Base-by-base conservation (phyloP, 169 alveolate genomes). In the Plasmodium inui region DNA sequence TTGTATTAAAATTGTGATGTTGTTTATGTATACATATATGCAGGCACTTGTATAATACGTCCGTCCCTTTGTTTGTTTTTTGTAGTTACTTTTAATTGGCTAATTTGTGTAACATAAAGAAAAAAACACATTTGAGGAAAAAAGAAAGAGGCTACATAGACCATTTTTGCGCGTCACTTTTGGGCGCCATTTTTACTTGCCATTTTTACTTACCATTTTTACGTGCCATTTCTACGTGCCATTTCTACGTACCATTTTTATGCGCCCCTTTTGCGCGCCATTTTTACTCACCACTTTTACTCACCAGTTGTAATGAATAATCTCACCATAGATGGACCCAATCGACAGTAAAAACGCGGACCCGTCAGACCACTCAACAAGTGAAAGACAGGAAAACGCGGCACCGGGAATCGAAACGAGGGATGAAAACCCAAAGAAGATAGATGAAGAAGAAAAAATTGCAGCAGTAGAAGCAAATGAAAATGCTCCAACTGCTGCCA, bases 291-390 rank as follows among this genome's bases (percentile, higher is more conserved):
- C 57, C 57, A 46, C 2, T 46, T 46, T 46, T 46, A 46, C 57
- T 46, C 57, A 72, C 34, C 30, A 78, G 82, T 57, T 84, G 92
- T 78, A 76, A 79, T 57, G 88, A 88, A 88, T 53, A 88, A 88
- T 78, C 71, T 26, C 53, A 39, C 12, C 44, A 55, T 82, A 37
- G 46, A 88, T 88, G 94, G 94, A 79, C 81, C 34, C 81, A 30
- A 88, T 55, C 61, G 88, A 88, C 71, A 88, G 41, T 57, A 57
- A 76, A 10, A 78, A 76, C 81, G 46, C 55, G 73, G 94, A 79
- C 44, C 67, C 19, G 41, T 57, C 55, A 39, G 94, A 5, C 50
- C 73, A 88, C 81, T 39, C 86, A 32, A 71, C n/a, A 78, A 61
- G 34, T 37, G 94, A 88, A 78, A 61, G 89, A 88, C 94, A 88